These are phyloP conservation scores for Lentinula novae-zelandiae DNA, from an alignment of 1,284 basidiomycete species.

Conservation along the genomic window DNA sequence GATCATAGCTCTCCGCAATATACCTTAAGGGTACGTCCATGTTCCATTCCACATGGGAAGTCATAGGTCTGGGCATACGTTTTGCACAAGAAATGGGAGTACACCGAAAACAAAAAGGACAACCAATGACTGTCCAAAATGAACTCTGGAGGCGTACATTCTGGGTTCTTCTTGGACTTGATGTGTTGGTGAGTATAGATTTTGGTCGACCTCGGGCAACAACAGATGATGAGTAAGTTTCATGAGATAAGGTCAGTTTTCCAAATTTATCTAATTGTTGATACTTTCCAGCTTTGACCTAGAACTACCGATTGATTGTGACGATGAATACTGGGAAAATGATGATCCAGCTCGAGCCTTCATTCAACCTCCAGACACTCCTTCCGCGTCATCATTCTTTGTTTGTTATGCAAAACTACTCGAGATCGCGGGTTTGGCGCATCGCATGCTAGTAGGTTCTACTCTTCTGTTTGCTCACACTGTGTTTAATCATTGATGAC, in stretches of 20 bases:
- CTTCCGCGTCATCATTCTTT: constrained; percentile 36
- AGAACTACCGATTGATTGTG: constrained; percentile 47
- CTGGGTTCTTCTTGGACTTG: constrained; percentile 6
- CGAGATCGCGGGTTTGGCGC: constrained; percentile 43
- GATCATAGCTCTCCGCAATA: neutral
- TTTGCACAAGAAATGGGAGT: constrained; percentile 67
- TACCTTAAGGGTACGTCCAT: neutral
- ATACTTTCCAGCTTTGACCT: constrained; percentile 39
- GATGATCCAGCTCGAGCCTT: constrained; percentile 28
- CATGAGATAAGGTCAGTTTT: neutral
- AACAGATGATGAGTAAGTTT: constrained; percentile 44
- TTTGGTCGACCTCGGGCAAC: constrained; percentile 49
- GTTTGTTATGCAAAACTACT: constrained; percentile 41
- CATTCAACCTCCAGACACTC: constrained; percentile 33
- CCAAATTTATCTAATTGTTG: neutral
- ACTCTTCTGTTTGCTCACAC: too few relatives aligned
- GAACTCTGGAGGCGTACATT: constrained; percentile 13
- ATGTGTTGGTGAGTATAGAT: constrained; percentile 3
- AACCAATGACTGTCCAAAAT: neutral
- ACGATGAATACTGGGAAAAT: constrained; percentile 50
- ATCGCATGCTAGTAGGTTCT: constrained; percentile 39
- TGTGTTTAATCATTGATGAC: neutral
- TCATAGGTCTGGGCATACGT: constrained; percentile 62
- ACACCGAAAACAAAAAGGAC: neutral
- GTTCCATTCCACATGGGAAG: constrained; percentile 49